Evolutionary conservation across 2,329 filamentous ascomycete genomes (phyloP), one percentile per base, ranked within the genome.

Genomic region (Nannizziopsis barbatae): DNA sequence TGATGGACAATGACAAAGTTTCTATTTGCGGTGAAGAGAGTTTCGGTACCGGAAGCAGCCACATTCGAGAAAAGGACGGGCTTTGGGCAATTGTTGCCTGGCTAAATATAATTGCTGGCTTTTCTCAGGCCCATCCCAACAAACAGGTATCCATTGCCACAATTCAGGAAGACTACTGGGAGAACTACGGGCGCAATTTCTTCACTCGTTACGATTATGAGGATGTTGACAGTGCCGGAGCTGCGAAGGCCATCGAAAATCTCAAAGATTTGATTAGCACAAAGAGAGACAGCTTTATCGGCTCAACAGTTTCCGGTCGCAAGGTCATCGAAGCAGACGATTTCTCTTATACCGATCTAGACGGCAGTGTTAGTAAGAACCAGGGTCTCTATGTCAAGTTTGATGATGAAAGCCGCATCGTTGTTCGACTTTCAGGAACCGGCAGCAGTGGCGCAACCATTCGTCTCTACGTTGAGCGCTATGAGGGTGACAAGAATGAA

Each of bases 151-250:
- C 86, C 71, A 96, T 98, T 70, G 85, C 85, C 63, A 84, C 89
- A 68, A 95, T 98, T 66, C 92, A 98, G 72, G 81, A 87, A 61
- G 87, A 95, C 65, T 96, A 98, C 79, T 98, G 92, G 92, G 78
- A 79, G 61, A 86, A 80, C 50, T 98, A 98, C 67, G 92, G 92
- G 61, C 88, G 92, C 51, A 95, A 89, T 30, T 98, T 96, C 76
- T 98, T 98, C 78, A 98, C 92, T 38, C 86, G 92, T 55, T 96
- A 96, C 71, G 92, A 98, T 71, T 98, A 95, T 71, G 92, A 98
- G 72, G 80, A 93, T 58, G 88, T 94, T 56, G 88, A 95, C 72
- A 84, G 82, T 41, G 87, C 90, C 7, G 89, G 86, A 36, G 92
- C 92, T 54, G 85, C 84, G 72, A 90, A 94, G 73, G 82, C 98